Evolutionary conservation across 2,329 filamentous ascomycete genomes (phyloP), one percentile per base, ranked within the genome.

Genomic region (Cadophora gregata): DNA sequence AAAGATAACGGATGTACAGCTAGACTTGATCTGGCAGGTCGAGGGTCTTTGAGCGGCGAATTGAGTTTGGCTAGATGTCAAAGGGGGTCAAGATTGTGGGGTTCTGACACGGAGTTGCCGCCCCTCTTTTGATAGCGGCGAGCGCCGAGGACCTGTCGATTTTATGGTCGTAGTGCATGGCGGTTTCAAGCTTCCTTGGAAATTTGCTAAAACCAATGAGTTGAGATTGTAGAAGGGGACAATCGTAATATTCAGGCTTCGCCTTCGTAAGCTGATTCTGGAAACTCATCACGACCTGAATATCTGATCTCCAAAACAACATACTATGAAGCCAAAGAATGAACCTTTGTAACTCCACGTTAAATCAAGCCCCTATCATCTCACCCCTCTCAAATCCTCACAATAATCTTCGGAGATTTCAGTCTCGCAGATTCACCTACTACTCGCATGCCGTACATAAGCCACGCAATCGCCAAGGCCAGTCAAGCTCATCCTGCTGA

Each of bases 1-100:
- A 29, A 63, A 59, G 65, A 65, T n/a, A 66, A 66, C 60, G 42
- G 50, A 38, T 7, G 38, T 59, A 63, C 64, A 53, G 47, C 62
- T 31, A 56, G 25, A 33, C 65, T 67, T 36, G 53, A 65, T 67
- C 50, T 31, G 67, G 65, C 64, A 69, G 67, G 62, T 67, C 58
- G 25, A 29, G 21, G 25, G 5, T 25, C 4, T 9, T 38, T 45
- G 25, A 47, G 51, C 63, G 63, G 47, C 59, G 48, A 51, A 51
- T 51, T 51, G 48, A 24, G 48, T 25, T 51, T 24, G 3, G 24
- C 48, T 51, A 51, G 24, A 51, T 27, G n/a, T 25, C 48, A 4
- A 1, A 51, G 36, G 16, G 25, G 51, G 51, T 24, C 29, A 16
- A 10, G 36, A 36, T 24, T 8, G 31, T 56, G 51, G 51, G 31